Percentiles rank a stretch among this genome's conserved stretches.
These are phyloP conservation scores for Chalara sp. DNA, from an alignment of 2,329 filamentous ascomycete species.

Conservation along the genomic window DNA sequence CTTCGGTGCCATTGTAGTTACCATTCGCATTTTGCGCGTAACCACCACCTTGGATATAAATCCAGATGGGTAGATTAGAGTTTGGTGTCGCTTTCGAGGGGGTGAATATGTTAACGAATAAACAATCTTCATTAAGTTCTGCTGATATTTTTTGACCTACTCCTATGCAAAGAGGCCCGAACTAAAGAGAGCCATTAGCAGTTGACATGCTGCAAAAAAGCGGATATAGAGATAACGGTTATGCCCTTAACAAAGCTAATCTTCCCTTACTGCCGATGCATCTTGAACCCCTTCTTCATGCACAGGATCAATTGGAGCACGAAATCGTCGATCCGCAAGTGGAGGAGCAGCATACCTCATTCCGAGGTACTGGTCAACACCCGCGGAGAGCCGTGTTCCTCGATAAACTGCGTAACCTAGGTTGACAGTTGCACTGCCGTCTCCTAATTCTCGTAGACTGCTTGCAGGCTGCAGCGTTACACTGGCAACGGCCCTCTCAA, in stretches of 20 bases:
- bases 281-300: no score
- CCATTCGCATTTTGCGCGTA: conserved; percentile 43
- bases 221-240: no score
- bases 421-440: conserved; percentile 45
- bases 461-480: no score
- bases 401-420: conserved; percentile 61
- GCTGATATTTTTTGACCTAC: no score
- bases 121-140: no score
- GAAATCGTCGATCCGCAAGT: conserved; percentile 57
- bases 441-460: no score
- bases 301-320: conserved; percentile 60
- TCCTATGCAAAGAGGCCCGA: no score
- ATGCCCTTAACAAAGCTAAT: no score
- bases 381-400: conserved; percentile 47
- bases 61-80: conserved; percentile 49
- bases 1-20: conserved; percentile 52
- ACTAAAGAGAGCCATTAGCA: no score
- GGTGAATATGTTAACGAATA: conserved; percentile 60
- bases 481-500: no score
- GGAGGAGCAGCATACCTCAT: conserved; percentile 70
- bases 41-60: conserved; percentile 53
- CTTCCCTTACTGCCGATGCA: no score
- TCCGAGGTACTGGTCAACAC: conserved; percentile 65
- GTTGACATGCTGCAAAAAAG: no score
- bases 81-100: conserved; percentile 42